phyloP scores from a whole-genome alignment of 345 rosid species.

The Barbarea vulgaris region DNA sequence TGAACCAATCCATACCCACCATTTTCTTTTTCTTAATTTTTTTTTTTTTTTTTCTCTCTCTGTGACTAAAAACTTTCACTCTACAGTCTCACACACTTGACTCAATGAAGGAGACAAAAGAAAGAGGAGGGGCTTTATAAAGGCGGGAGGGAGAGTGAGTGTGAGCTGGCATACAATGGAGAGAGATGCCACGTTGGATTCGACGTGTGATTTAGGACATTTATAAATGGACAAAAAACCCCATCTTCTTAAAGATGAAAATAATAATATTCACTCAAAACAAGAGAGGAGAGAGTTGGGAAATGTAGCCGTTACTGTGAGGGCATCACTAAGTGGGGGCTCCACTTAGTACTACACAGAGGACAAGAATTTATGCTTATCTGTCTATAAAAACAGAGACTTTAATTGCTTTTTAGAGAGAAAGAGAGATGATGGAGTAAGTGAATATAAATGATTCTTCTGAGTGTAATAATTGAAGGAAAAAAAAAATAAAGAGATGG shows the following conservation, averaged over 20 bases:
- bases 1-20: conserved; percentile 41
- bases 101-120: conserved; percentile 25
- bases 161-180: conserved; percentile 43
- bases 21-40: not conserved
- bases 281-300: conserved; percentile 26
- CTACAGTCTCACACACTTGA: conserved; percentile 19
- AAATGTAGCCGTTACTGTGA: conserved; percentile 53
- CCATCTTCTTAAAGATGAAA: conserved; percentile 23
- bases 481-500: conserved; percentile 14
- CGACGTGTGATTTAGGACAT: conserved; percentile 38
- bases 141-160: conserved; percentile 3
- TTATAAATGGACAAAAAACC: conserved; percentile 29
- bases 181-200: conserved; percentile 48
- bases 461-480: conserved; percentile 28
- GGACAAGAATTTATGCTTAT: conserved; percentile 45
- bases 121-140: conserved; percentile 23
- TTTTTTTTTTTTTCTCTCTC: not conserved
- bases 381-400: conserved; percentile 28
- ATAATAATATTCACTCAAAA: conserved; percentile 28
- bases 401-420: conserved; percentile 39
- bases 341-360: conserved; percentile 41
- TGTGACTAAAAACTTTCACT: not conserved
- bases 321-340: conserved; percentile 39
- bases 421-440: conserved; percentile 18
- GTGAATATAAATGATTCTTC: conserved; percentile 37